phyloP scores from a whole-genome alignment of 2,329 filamentous ascomycete genomes.

The Cladosporium austrohemisphaericum region DNA sequence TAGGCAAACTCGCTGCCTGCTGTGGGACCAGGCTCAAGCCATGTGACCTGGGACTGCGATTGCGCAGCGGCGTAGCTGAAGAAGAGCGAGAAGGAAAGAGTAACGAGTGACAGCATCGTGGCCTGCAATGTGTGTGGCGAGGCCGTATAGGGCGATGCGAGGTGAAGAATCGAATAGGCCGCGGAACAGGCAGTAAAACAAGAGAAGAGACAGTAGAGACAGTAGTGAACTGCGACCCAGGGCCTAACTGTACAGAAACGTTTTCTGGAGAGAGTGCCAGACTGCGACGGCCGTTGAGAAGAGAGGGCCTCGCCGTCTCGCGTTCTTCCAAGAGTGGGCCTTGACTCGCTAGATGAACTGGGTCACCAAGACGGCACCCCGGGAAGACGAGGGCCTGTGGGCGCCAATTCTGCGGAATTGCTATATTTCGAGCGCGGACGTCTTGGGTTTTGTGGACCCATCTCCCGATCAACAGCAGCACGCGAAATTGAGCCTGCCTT shows the following conservation, averaged over 20 bases:
- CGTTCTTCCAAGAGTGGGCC: conserved; percentile 9
- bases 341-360: conserved; percentile 11
- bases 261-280: conserved; percentile 3
- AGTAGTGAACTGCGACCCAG: conserved; percentile 3
- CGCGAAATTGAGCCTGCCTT: background rate
- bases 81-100: conserved; percentile 9
- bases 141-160: conserved; percentile 5
- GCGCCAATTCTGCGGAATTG: conserved; percentile 7
- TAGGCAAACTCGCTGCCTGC: conserved; percentile 9
- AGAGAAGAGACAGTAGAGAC: conserved; percentile 7
- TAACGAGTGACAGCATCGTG: conserved; percentile 15
- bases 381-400: background rate
- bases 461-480: background rate
- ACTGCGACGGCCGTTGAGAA: conserved; percentile 8
- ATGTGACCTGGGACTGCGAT: conserved; percentile 3
- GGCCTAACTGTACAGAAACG: conserved; percentile 15
- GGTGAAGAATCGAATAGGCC: conserved; percentile 4
- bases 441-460: conserved; percentile 3
- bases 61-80: conserved; percentile 8
- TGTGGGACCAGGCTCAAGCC: conserved; percentile 11
- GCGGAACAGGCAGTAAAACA: conserved; percentile 8
- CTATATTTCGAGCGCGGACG: conserved; percentile 8
- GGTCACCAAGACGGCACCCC: conserved; percentile 6
- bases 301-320: background rate
- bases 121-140: conserved; percentile 1